Base-by-base conservation (phyloP, 345 rosid genomes). In the Aquilaria malaccensis region DNA sequence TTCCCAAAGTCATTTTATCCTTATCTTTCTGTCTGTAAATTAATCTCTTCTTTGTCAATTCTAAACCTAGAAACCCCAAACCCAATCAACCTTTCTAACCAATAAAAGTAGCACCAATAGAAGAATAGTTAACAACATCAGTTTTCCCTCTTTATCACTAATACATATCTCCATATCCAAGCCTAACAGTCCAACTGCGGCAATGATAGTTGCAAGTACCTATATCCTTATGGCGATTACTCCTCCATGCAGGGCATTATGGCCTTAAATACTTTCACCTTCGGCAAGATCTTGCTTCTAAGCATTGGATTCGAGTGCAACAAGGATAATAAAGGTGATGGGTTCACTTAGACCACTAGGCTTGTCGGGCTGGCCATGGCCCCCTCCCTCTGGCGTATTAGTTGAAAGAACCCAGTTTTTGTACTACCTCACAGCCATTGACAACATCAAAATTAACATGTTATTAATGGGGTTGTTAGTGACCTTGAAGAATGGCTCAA, bases 291-390 rank as follows among this genome's bases (percentile, higher is more conserved):
- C 15, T 74, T 84, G 0, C 73, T 85, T 32, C 76, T 78, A 0
- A 69, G 76, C 3, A 74, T 93, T 0, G 96, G 83, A 13, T 89
- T 93, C 68, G 97, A 97, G 1, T 93, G 98, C 10, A 97, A 97
- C 2, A 68, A 64, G 41, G 84, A 86, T 45, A 94, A 90, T 41
- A 79, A 87, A 50, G 99, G 97, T 2, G 79, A 79, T 4, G 99
- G 99, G 29, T 94, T 94, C 74, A 58, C 70, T 2, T 95, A 94
- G 63, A 95, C 87, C 0, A 82, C 90, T 0, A 97, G 97, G 4
- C 79, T 94, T 7, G 99, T 89, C 5, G 99, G 99, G 51, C 87
- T 94, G 0, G 99, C 0, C 82, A 87, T 0, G 94, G 97, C n/a
- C 82, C 95, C 0, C 59, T 94, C 14, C 90, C 99, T 0, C 76